These are phyloP conservation scores for Malus orientalis DNA, from an alignment of 306 rosid species.

Conservation along the genomic window DNA sequence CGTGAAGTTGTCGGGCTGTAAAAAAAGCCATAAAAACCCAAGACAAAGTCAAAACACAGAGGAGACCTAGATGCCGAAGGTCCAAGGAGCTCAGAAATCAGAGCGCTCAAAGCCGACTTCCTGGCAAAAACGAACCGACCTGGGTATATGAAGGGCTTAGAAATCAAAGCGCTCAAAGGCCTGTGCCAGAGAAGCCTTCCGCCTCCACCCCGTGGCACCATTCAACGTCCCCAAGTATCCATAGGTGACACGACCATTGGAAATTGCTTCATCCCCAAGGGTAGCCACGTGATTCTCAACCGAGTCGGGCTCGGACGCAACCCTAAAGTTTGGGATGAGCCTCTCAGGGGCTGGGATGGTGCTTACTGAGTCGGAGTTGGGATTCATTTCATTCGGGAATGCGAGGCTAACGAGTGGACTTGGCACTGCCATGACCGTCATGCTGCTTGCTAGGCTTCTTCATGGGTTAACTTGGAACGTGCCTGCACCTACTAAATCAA, in stretches of 20 bases:
- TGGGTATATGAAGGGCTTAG: not conserved
- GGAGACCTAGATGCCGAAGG: too few relatives aligned
- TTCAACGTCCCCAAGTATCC: conserved; percentile 17
- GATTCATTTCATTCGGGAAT: not conserved
- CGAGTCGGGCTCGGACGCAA: conserved; percentile 23
- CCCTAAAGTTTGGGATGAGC: conserved; percentile 24
- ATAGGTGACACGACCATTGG: conserved; percentile 6
- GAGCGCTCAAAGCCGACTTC: not conserved
- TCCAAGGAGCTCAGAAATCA: too few relatives aligned
- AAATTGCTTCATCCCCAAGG: conserved; percentile 24
- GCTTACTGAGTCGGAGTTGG: not conserved
- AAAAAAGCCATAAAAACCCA: not conserved
- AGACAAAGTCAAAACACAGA: too few relatives aligned
- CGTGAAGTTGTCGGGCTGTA: too few relatives aligned
- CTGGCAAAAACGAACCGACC: too few relatives aligned
- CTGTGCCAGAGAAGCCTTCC: not conserved
- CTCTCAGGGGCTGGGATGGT: not conserved
- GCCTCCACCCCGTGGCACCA: conserved; percentile 21
- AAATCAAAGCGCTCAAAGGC: not conserved
- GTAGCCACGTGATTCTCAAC: conserved; percentile 28
- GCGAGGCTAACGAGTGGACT: conserved; percentile 12
- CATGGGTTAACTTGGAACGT: conserved; percentile 24
- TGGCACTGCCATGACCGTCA: conserved; percentile 22
- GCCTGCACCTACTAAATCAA: not conserved
- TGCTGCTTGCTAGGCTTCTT: conserved; percentile 28